Evolutionary conservation across 495 filamentous ascomycete genomes (phyloP), one percentile per base, ranked within the genome.

Genomic region (Penicillium angulare): DNA sequence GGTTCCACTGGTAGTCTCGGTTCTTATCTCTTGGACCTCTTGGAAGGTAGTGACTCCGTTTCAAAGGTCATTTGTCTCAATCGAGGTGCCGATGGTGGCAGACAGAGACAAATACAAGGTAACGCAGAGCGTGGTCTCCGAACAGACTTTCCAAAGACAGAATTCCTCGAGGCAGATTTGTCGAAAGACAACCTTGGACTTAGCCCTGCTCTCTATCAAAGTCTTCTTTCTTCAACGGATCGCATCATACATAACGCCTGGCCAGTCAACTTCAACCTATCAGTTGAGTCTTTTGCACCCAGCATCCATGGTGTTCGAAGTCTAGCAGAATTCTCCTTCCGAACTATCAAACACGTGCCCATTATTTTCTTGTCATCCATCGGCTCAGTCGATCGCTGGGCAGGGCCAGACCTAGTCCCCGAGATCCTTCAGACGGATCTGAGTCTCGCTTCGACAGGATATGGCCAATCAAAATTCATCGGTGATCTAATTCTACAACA

Each of bases 191-290:
- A 27, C 20, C 61, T 72, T 13, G 71, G 85, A 24, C 79, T 78
- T 6, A 65, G 85, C 5, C 44, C 42, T 6, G 27, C 46, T 3
- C 57, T 57, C 2, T 59, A 56, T 1, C 81, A 76, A 61, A 50
- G 64, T 1, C 33, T 61, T 12, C 49, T 84, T 7, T 46, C 73
- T 24, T 2, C 36, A 7, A 54, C 65, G 1, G 33, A 81, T 71
- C 36, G 72, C 15, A 67, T 86, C 22, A 79, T 84, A 53, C 82
- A 86, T 66, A 83, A 81, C 62, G 77, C 79, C 34, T 86, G 83
- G 83, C 75, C 73, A 0, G 81, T 86, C 23, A 75, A 86, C 62
- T 86, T 85, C 71, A 83, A 84, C 56, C 69, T 72, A 27, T 62
- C 79, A 0, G 62, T 83, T 32, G 68, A 71, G 20, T 78, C 76